Evolutionary conservation across 805 yeast species (phyloP).

Genomic region (Kazachstania africana): DNA sequence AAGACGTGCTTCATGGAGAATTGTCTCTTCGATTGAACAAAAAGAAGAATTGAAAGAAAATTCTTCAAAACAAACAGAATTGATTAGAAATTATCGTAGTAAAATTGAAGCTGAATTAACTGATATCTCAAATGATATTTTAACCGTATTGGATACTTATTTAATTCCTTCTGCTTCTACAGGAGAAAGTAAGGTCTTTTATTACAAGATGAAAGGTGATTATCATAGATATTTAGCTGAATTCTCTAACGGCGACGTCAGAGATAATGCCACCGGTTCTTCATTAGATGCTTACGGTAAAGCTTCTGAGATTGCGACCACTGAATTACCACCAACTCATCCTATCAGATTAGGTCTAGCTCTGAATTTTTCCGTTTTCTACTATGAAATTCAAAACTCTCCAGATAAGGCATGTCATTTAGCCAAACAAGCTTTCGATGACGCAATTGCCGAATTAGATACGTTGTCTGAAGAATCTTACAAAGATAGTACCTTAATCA

Average conservation of each 20-base stretch:
- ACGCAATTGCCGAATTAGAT: conserved; percentile 97
- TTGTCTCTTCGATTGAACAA: conserved; percentile 94
- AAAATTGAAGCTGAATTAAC: conserved; percentile 89
- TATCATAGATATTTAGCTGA: conserved; percentile 98
- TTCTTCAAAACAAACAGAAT: conserved; percentile 66
- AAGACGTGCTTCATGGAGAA: conserved; percentile 99
- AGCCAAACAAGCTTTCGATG: conserved; percentile 98
- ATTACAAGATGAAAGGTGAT: conserved; percentile 99
- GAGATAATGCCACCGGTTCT: conserved; percentile 83
- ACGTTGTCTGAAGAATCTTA: conserved; percentile 95
- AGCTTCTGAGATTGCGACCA: conserved; percentile 94
- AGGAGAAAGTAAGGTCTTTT: conserved; percentile 96
- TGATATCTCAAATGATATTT: conserved; percentile 87
- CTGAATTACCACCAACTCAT: conserved; percentile 96
- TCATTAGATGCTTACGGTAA: conserved; percentile 91
- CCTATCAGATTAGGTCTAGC: conserved; percentile 98
- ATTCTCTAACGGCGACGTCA: conserved; percentile 82
- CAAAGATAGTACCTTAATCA: conserved; percentile 95
- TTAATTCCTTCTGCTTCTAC: conserved; percentile 89
- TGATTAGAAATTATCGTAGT: conserved; percentile 88
- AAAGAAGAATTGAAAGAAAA: conserved; percentile 95
- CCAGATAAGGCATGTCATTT: conserved; percentile 98
- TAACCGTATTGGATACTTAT: conserved; percentile 76
- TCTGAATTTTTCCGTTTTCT: conserved; percentile 92
- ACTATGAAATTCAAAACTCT: conserved; percentile 94